Evolutionary conservation across 805 yeast species (phyloP).

Genomic region (Ogataea saltuana): DNA sequence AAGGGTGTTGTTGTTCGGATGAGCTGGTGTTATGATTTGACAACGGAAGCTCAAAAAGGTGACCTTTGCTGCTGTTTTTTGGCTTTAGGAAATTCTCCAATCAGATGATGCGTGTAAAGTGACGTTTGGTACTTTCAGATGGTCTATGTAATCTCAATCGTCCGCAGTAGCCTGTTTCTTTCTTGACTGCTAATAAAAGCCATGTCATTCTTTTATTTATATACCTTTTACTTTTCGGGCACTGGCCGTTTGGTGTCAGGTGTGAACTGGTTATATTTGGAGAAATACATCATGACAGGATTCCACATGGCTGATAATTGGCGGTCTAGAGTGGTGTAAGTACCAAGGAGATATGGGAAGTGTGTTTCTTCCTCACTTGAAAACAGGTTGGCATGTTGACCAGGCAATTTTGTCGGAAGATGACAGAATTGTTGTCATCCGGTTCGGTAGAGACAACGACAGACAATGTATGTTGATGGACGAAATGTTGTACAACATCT

Average conservation of each 20-base stretch:
- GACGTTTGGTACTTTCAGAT: no score
- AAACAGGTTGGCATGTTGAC: conserved; percentile 95
- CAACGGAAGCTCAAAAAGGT: no score
- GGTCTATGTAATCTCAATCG: no score
- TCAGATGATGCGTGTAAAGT: no score
- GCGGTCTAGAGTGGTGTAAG: background rate
- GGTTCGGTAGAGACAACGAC: conserved; percentile 83
- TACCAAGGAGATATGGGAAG: conserved; percentile 61
- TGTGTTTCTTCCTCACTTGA: conserved; percentile 76
- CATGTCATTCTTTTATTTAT: conserved; percentile 3
- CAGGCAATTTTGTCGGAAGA: conserved; percentile 93
- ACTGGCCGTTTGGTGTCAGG: conserved; percentile 3
- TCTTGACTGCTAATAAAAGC: background rate
- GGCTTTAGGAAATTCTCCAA: no score
- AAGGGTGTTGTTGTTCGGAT: background rate
- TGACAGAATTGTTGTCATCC: conserved; percentile 79
- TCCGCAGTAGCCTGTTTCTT: no score
- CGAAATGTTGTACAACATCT: conserved; percentile 73
- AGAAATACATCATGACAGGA: background rate
- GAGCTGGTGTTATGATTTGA: no score
- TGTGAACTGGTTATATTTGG: background rate
- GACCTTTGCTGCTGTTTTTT: no score
- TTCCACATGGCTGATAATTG: background rate
- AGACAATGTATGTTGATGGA: conserved; percentile 88
- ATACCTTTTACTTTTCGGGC: conserved; percentile 5